Percentiles rank a stretch among this genome's conserved stretches.
Conservation (phyloP, 345 rosid genomes). For the Ceriops tagal region DNA sequence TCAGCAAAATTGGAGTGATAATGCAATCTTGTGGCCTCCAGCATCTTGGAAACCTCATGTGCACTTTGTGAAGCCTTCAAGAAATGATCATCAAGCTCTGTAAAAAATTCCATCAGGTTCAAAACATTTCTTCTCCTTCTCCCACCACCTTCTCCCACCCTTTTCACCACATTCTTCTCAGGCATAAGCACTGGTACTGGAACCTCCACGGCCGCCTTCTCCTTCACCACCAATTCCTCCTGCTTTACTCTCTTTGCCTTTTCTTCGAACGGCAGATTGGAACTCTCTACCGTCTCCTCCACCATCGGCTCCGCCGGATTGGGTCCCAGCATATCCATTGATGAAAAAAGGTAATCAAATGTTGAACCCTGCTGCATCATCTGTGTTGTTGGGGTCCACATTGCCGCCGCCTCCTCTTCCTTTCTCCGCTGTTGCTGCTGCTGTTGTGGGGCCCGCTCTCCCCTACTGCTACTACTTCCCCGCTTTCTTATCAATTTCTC, state of each 20-base stretch:
- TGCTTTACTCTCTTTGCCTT: slow-evolving; percentile 15
- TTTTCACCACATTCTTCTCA: slow-evolving; percentile 45
- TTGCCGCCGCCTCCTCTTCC: slow-evolving; percentile 11
- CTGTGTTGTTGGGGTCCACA: slow-evolving; percentile 12
- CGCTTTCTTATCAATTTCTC: slow-evolving; percentile 54
- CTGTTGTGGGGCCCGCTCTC: slow-evolving; percentile 5
- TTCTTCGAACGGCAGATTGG: slow-evolving; percentile 16
- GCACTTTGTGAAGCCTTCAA: slow-evolving; percentile 88
- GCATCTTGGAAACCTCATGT: slow-evolving; percentile 86
- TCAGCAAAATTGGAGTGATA: slow-evolving; percentile 99
- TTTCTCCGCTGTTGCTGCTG: slow-evolving; percentile 10
- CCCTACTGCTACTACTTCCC: slow-evolving; percentile 29
- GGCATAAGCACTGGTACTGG: slow-evolving; percentile 22
- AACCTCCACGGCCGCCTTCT: slow-evolving; percentile 19
- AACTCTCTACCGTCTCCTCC: slow-evolving; percentile 30
- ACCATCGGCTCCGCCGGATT: slow-evolving; percentile 49
- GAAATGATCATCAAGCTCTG: slow-evolving; percentile 80
- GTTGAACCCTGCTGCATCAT: slow-evolving; percentile 18
- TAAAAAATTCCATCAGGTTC: slow-evolving; percentile 51
- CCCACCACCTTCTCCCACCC: slow-evolving; percentile 18
- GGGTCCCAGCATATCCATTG: slow-evolving; percentile 55
- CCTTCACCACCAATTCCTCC: slow-evolving; percentile 8
- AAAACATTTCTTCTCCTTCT: slow-evolving; percentile 14
- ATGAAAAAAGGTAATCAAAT: slow-evolving; percentile 45
- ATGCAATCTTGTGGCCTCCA: slow-evolving; percentile 92